Base-by-base conservation (phyloP, 2,329 filamentous ascomycete genomes). In the Venturia pyrina region DNA sequence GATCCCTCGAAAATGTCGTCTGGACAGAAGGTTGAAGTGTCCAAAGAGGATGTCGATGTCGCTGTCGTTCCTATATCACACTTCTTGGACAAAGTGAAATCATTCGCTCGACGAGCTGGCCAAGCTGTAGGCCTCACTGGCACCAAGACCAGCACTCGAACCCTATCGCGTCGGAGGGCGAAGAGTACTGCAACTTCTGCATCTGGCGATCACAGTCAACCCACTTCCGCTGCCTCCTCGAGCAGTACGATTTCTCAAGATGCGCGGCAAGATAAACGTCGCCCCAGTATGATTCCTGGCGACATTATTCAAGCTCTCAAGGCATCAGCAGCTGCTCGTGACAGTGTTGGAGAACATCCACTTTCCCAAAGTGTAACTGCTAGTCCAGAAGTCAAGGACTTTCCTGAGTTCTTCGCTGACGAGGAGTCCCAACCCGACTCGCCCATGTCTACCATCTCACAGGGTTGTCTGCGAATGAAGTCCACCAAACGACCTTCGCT, bases 21-120 rank as follows among this genome's bases (percentile, higher is more conserved):
- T 66, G 92, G 91, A 69, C 87, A 89, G 73, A 91, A 87, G 76
- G 98, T 99, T 71, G 89, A 97, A 75, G 91, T 98, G 61, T 93
- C 96, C 67, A 91, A 91, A 70, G 87, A 96, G 72, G 95, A 99
- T 77, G 87, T 99, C 72, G 93, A 91, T 59, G 86, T 87, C 65
- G 95, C 95, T 66, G 95, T 99, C 65, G 89, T 96, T 19, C 93
- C 93, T 44, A 86, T 97, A 63, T 93, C 89, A 19, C 87, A 97
- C 68, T 53, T 59, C n/a, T 82, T 98, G 24, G 91, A 96, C 73
- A 88, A 91, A 43, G 89, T 95, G 62, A 86, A 87, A 60, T 96
- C 90, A 15, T 90, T 87, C 48, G 84, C 96, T 67, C 83, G 87
- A 69, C 81, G 80, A 66, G 81, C 85, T 24, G 79, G 85, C 8